These are phyloP conservation scores for Corymbia maculata DNA, from an alignment of 345 rosid species.

Conservation along the genomic window DNA sequence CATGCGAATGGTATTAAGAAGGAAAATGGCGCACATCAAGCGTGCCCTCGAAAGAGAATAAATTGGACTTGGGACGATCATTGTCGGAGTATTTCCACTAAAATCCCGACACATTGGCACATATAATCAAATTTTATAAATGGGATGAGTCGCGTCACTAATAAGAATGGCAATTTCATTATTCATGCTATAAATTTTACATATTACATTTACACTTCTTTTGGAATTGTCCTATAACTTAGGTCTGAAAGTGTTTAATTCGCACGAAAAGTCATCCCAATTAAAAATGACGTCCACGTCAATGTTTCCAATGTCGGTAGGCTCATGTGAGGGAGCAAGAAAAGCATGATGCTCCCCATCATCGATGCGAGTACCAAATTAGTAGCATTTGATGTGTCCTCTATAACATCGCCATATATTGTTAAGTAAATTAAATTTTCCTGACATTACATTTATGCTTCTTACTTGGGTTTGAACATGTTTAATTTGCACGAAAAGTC, in stretches of 20 bases:
- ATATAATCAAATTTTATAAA: not conserved
- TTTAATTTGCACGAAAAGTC: too few relatives aligned
- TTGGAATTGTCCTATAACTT: not conserved
- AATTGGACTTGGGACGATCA: not conserved
- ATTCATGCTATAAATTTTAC: not conserved
- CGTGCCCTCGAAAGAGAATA: not conserved
- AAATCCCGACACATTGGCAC: not conserved
- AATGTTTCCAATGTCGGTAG: too few relatives aligned
- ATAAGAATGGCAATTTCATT: not conserved
- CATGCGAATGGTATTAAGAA: not conserved
- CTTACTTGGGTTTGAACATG: too few relatives aligned
- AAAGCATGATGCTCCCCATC: too few relatives aligned
- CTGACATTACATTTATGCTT: too few relatives aligned
- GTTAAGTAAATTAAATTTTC: too few relatives aligned
- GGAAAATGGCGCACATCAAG: not conserved
- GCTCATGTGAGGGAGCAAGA: too few relatives aligned
- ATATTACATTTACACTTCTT: not conserved
- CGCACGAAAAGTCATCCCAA: not conserved
- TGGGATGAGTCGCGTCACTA: not conserved
- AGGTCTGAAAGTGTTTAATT: not conserved
- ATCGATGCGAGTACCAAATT: too few relatives aligned
- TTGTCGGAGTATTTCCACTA: fast-evolving
- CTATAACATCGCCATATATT: too few relatives aligned
- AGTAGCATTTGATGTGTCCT: too few relatives aligned
- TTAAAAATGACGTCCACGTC: too few relatives aligned